phyloP scores from a whole-genome alignment of 1,284 basidiomycete species.

The Tilletia horrida region DNA sequence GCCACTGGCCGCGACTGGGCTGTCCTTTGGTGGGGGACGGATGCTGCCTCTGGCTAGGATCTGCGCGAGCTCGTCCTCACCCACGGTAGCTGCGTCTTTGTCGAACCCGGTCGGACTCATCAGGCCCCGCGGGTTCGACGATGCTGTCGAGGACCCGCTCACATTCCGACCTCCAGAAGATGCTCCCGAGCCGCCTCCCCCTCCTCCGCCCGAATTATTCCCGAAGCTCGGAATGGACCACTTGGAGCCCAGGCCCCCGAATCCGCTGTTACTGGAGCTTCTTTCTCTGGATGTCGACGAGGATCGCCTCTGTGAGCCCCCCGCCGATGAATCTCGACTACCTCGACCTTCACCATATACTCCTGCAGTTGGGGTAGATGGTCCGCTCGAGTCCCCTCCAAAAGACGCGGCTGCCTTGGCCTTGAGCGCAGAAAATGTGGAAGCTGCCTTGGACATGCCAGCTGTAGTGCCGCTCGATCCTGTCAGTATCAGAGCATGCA shows the following conservation, averaged over 20 bases:
- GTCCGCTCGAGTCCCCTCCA: slow-evolving; percentile 16
- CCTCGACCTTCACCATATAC: too few species aligned
- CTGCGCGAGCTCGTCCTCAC: slow-evolving; percentile 46
- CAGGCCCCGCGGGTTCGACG: slow-evolving; percentile 27
- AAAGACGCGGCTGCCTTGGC: slow-evolving; percentile 37
- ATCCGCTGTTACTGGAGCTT: background rate
- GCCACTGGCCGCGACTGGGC: background rate
- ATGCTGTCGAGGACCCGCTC: slow-evolving; percentile 18
- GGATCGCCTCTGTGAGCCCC: background rate
- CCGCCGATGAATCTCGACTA: background rate
- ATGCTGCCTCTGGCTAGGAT: slow-evolving; percentile 34
- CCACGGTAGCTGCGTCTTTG: slow-evolving; percentile 38
- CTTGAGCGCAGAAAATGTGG: slow-evolving; percentile 39
- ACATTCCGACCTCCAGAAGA: slow-evolving; percentile 20
- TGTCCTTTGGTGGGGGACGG: slow-evolving; percentile 10
- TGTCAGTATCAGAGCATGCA: background rate
- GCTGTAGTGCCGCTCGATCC: background rate
- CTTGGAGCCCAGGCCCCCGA: background rate
- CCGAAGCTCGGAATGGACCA: background rate
- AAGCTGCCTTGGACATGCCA: slow-evolving; percentile 37
- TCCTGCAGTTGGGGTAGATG: background rate
- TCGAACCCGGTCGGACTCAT: slow-evolving; percentile 21
- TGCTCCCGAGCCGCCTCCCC: slow-evolving; percentile 15
- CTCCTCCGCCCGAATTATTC: background rate
- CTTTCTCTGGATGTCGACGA: background rate